These are phyloP conservation scores for Trifolium repens DNA, from an alignment of 306 rosid species.

Conservation along the genomic window DNA sequence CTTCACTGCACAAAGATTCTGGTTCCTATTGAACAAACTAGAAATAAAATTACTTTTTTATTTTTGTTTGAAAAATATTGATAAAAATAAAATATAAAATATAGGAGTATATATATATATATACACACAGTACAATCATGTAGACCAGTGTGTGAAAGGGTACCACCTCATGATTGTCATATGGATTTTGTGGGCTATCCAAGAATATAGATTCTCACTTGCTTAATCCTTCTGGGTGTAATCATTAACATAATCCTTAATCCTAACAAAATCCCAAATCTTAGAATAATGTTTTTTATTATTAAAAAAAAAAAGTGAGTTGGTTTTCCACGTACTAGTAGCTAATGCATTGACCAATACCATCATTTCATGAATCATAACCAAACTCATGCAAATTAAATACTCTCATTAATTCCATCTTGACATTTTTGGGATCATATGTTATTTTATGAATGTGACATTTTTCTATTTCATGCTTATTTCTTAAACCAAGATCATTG, in stretches of 20 bases:
- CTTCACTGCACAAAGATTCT: conserved; percentile 51
- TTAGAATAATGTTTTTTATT: conserved; percentile 17
- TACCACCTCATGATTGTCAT: conserved; percentile 55
- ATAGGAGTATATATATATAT: neutral
- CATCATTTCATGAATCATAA: conserved; percentile 32
- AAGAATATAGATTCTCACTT: conserved; percentile 50
- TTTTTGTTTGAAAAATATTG: conserved; percentile 11
- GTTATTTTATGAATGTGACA: neutral
- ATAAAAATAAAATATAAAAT: neutral
- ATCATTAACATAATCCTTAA: conserved; percentile 54
- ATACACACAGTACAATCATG: conserved; percentile 49
- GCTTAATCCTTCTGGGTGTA: conserved; percentile 53
- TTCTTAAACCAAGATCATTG: neutral
- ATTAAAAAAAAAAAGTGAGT: neutral
- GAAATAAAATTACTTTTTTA: neutral
- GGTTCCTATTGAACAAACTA: conserved; percentile 26
- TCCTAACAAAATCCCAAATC: conserved; percentile 43
- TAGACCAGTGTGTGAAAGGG: conserved; percentile 49
- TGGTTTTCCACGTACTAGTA: conserved; percentile 34
- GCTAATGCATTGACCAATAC: conserved; percentile 35
- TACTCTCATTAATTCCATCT: conserved; percentile 35
- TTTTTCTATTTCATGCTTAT: conserved; percentile 29
- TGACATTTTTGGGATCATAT: conserved; percentile 24
- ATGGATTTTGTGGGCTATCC: conserved; percentile 65
- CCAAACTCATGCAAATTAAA: conserved; percentile 55